A percentile compares a stretch with the other conserved stretches of the same genome.
Conservation (phyloP, 208 protist genomes). For the Novymonas esmeraldas region DNA sequence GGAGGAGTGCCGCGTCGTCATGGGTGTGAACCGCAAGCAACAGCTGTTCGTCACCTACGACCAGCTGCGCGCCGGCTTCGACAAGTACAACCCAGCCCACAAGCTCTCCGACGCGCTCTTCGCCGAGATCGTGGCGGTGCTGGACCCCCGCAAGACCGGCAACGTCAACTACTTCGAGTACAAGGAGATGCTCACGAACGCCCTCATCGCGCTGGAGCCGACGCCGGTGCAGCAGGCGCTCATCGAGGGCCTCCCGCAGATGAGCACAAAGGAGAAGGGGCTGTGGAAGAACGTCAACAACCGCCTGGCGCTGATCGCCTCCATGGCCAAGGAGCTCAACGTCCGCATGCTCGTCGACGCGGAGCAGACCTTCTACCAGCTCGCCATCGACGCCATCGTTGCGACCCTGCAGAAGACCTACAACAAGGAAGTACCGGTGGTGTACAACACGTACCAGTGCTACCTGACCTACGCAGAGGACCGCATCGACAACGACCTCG, state of each 20-base stretch:
- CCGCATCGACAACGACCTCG: constrained; percentile 90
- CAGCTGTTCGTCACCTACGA: constrained; percentile 68
- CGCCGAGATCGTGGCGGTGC: constrained; percentile 48
- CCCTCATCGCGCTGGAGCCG: constrained; percentile 62
- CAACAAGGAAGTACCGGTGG: constrained; percentile 90
- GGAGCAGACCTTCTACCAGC: constrained; percentile 97
- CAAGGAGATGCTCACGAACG: constrained; percentile 85
- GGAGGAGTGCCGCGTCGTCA: constrained; percentile 89
- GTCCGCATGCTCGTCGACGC: constrained; percentile 95
- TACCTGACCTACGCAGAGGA: constrained; percentile 94
- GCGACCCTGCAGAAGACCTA: constrained; percentile 85
- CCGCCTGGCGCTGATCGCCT: constrained; percentile 73
- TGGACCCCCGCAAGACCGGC: constrained; percentile 76
- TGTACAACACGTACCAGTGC: constrained; percentile 98
- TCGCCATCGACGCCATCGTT: constrained; percentile 94
- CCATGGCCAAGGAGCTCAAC: constrained; percentile 64
- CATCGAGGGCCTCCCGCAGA: constrained; percentile 60
- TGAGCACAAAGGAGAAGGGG: constrained; percentile 76
- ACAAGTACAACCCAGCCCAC: constrained; percentile 27
- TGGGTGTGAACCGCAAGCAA: constrained; percentile 69
- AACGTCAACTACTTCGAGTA: constrained; percentile 90
- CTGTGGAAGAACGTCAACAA: constrained; percentile 72
- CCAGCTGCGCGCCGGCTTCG: constrained; percentile 66
- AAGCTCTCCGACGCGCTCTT: constrained; percentile 59
- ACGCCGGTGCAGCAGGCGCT: constrained; percentile 62